Evolutionary conservation across 2,329 filamentous ascomycete species (phyloP), one percentile per base, ranked within the genome.

Genomic region (Onygena corvina): DNA sequence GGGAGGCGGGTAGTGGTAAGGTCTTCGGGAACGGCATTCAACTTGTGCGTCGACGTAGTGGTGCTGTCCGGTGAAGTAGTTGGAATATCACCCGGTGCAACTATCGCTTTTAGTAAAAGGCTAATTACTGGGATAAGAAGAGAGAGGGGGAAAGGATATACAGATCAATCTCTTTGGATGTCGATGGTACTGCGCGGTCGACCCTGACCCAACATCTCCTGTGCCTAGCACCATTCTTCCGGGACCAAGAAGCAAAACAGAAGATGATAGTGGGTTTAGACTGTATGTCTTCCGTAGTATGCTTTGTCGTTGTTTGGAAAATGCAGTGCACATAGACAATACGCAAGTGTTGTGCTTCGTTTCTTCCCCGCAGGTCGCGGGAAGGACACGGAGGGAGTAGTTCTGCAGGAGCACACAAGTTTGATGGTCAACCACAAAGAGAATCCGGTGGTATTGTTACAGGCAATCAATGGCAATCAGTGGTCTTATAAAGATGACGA

Each of bases 81-180:
- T 50, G 59, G 52, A 51, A 69, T 68, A 50, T 70, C 67, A n/a
- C 67, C 67, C 20, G 67, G 67, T 8, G 67, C 67, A 49, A 70
- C 67, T 70, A 53, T 52, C 12, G 9, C 30, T 23, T 27, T 50
- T 21, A 16, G 21, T 62, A 67, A 64, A 68, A 49, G 67, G 67
- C 16, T 68, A 57, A 50, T 64, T 66, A 57, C 66, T 67, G 18
- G 65, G 65, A 33, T 63, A 62, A 29, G 25, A 16, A 47, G 25
- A 3, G 20, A 4, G 18, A 20, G 21, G 33, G 14, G 33, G 3
- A 29, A 33, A 27, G 12, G 18, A 57, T 60, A 21, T 63, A 68
- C 66, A 69, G 49, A 69, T 68, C 21, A 69, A 57, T 52, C 66
- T 67, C 58, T 67, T 68, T 21, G 66, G 66, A 34, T 64, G 64